Evolutionary conservation across 768 basidiomycete genomes (phyloP).

Genomic region (Lactarius psammicola): DNA sequence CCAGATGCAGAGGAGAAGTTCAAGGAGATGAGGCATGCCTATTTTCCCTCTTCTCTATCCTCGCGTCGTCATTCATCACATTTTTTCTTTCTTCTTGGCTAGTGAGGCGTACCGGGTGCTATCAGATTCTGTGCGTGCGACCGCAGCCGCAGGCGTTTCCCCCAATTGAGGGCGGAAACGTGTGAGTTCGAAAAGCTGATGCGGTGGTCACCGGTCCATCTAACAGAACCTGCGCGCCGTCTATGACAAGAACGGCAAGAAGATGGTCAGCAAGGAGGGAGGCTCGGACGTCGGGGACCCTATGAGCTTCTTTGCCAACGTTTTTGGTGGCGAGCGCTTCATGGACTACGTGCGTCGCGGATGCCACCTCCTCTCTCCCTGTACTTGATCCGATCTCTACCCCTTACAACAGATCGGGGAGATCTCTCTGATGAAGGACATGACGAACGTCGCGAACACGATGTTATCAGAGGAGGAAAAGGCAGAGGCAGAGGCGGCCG

Average conservation of each 20-base stretch:
- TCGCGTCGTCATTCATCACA: conserved; percentile 13
- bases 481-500: conserved; percentile 50
- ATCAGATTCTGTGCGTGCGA: conserved; percentile 63
- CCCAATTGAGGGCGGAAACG: not conserved
- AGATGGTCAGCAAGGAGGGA: conserved; percentile 84
- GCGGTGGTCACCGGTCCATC: conserved; percentile 19
- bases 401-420: conserved; percentile 98
- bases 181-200: conserved; percentile 6
- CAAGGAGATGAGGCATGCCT: conserved; percentile 84
- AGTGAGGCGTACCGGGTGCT: conserved; percentile 96
- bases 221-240: conserved; percentile 74
- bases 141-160: not conserved
- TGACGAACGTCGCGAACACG: conserved; percentile 79
- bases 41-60: not conserved
- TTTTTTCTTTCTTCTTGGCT: conserved; percentile 9
- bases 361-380: conserved; percentile 12
- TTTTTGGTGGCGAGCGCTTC: conserved; percentile 95
- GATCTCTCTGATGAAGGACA: conserved; percentile 92
- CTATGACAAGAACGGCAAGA: conserved; percentile 95
- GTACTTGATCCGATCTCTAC: not conserved
- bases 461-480: conserved; percentile 94
- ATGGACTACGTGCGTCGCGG: conserved; percentile 70
- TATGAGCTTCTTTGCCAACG: conserved; percentile 89
- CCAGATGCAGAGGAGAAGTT: conserved; percentile 95
- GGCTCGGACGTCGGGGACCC: conserved; percentile 83